These are phyloP conservation scores for Pyrenophora tritici-repentis DNA, from an alignment of 2,329 filamentous ascomycete genomes.

Conservation along the genomic window DNA sequence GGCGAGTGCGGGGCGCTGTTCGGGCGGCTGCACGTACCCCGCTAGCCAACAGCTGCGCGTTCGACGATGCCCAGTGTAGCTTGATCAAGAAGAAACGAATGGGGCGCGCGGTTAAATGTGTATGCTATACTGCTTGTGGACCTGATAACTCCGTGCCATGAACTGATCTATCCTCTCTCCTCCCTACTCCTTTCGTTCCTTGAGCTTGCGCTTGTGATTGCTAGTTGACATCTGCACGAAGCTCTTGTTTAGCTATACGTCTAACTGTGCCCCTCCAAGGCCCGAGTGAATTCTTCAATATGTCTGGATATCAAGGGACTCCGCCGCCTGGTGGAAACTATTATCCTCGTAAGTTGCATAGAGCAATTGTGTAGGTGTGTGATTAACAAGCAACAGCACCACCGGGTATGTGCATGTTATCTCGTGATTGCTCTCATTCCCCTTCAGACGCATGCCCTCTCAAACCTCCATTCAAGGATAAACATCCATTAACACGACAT, in stretches of 20 bases:
- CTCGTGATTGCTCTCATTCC: not conserved
- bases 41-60: constrained; percentile 36
- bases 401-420: constrained; percentile 29
- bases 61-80: constrained; percentile 41
- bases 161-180: constrained; percentile 10
- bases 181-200: not conserved
- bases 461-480: no score
- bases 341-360: constrained; percentile 39
- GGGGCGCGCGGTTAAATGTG: constrained; percentile 25
- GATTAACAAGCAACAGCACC: constrained; percentile 36
- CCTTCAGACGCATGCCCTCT: not conserved
- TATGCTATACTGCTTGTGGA: constrained; percentile 19
- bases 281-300: constrained; percentile 8
- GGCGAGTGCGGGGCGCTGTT: constrained; percentile 25
- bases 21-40: constrained; percentile 38
- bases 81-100: constrained; percentile 19
- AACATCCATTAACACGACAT: constrained; percentile 1
- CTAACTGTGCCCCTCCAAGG: not conserved
- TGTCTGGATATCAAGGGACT: constrained; percentile 40
- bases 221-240: not conserved
- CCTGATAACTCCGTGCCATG: constrained; percentile 24
- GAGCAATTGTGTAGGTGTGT: no score
- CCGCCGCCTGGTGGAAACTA: constrained; percentile 45
- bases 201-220: constrained; percentile 2
- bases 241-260: not conserved